These are phyloP conservation scores for Pyrenophora seminiperda DNA, from an alignment of 2,329 filamentous ascomycete genomes.

Conservation along the genomic window DNA sequence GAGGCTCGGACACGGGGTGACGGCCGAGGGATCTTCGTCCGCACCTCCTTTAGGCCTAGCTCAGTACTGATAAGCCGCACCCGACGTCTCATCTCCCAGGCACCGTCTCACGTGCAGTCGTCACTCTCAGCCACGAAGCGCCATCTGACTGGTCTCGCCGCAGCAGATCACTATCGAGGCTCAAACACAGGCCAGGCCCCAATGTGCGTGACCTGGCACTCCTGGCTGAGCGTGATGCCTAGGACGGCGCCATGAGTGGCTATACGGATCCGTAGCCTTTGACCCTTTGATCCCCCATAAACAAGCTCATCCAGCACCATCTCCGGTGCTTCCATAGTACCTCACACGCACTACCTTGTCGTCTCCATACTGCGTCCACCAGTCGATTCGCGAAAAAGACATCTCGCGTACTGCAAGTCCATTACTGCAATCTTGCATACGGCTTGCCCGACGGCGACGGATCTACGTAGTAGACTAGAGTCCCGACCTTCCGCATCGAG, in stretches of 20 bases:
- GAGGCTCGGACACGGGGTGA: slow-evolving; percentile 3
- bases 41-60: slow-evolving; percentile 1
- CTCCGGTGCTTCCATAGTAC: slow-evolving; percentile 4
- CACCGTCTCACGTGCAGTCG: slow-evolving; percentile 20
- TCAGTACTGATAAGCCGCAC: slow-evolving; percentile 15
- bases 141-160: slow-evolving; percentile 11
- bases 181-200: slow-evolving; percentile 33
- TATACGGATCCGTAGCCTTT: slow-evolving; percentile 24
- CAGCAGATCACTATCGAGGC: slow-evolving; percentile 39
- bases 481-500: slow-evolving; percentile 30
- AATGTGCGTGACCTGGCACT: slow-evolving; percentile 39
- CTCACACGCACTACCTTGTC: not conserved
- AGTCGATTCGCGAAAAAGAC: slow-evolving; percentile 14
- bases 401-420: slow-evolving; percentile 4
- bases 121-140: slow-evolving; percentile 12
- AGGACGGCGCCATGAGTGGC: slow-evolving; percentile 43
- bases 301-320: slow-evolving; percentile 2
- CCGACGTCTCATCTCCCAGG: slow-evolving; percentile 13
- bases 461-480: slow-evolving; percentile 14
- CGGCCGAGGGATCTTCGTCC: slow-evolving; percentile 1
- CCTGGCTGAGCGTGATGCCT: slow-evolving; percentile 26
- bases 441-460: slow-evolving; percentile 8
- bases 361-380: slow-evolving; percentile 6
- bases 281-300: slow-evolving; percentile 24
- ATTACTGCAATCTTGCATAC: not conserved